A percentile compares a stretch with the other conserved stretches of the same genome.
Conservation (phyloP, 805 yeast genomes). For the Ascoidea asiatica region DNA sequence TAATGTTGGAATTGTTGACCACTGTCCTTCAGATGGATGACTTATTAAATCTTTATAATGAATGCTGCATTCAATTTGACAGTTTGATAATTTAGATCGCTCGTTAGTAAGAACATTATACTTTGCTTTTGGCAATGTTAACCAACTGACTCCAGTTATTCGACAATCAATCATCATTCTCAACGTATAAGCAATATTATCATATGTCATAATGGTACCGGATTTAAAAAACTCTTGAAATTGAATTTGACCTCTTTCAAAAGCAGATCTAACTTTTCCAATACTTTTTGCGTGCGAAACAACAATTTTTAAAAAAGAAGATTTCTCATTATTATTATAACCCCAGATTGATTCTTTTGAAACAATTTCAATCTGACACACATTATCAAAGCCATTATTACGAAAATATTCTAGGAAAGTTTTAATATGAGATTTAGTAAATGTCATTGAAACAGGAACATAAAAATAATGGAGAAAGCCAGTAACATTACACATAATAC, state of each 20-base stretch:
- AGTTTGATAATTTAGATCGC: slow-evolving; percentile 40
- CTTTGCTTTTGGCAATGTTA: slow-evolving; percentile 68
- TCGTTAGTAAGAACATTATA: slow-evolving; percentile 33
- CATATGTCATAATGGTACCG: slow-evolving; percentile 62
- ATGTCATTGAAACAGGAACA: slow-evolving; percentile 80
- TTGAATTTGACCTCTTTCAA: slow-evolving; percentile 69
- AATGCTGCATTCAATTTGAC: slow-evolving; percentile 75
- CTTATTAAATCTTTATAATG: slow-evolving; percentile 57
- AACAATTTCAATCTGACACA: slow-evolving; percentile 49
- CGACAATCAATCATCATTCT: slow-evolving; percentile 87
- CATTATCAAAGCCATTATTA: slow-evolving; percentile 35
- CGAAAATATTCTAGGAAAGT: slow-evolving; percentile 33
- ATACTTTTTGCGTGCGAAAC: slow-evolving; percentile 55
- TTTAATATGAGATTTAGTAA: slow-evolving; percentile 39
- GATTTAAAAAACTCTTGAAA: slow-evolving; percentile 53
- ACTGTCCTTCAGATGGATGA: slow-evolving; percentile 86
- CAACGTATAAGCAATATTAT: slow-evolving; percentile 75
- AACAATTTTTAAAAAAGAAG: slow-evolving; percentile 67
- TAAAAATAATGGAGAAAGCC: slow-evolving; percentile 86
- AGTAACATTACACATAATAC: slow-evolving; percentile 79
- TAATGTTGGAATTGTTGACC: slow-evolving; percentile 86
- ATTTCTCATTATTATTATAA: slow-evolving; percentile 60
- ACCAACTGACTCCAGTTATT: slow-evolving; percentile 96
- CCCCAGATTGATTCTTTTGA: slow-evolving; percentile 91
- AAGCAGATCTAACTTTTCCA: slow-evolving; percentile 57